Base-by-base conservation (phyloP, 2,329 filamentous ascomycete genomes). In the Aspergillus viridinutans region DNA sequence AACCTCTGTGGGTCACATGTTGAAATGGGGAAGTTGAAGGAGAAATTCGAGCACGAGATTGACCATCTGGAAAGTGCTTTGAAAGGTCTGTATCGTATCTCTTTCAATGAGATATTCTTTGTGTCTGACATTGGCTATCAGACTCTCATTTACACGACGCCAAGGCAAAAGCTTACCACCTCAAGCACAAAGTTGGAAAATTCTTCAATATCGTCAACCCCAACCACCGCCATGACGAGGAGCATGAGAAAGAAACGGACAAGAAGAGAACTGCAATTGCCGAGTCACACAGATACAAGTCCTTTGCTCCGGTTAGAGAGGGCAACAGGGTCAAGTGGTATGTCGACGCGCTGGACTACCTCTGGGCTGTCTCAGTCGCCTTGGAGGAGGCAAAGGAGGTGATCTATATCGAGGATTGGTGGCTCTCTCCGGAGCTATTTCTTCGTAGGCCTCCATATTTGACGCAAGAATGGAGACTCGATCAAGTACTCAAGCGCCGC, bases 351-450 rank as follows among this genome's bases (percentile, higher is more conserved):
- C 83, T 92, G 59, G 90, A 97, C 76, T 99, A 99, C 74, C 95
- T 94, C 73, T 96, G 92, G 87, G 88, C 94, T 20, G 92, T 99
- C 10, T 95, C 92, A 0, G 85, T 88, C 35, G 93, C 92, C 0
- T 81, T 97, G n/a, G 92, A 97, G 61, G 82, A 87, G 58, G 94
- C 94, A 40, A 89, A 89, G 68, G 93, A 97, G 75, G 88, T 89
- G 49, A 97, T 99, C 65, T 99, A 97, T 74, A 95, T 99, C 63
- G 89, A 83, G 58, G 94, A 97, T 69, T 99, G 93, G 94, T 97
- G 94, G 94, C 79, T 97, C 14, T 95, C 90, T 3, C 94, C 92
- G 1, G 92, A 96, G 75, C 78, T 97, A 28, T 96, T 74, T 75
- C 75, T 99, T 60, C 86, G 94, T 40, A 83, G 94, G 21, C 92